Conservation (phyloP, 2,329 filamentous ascomycete genomes). For the Colletotrichum euphorbiae region DNA sequence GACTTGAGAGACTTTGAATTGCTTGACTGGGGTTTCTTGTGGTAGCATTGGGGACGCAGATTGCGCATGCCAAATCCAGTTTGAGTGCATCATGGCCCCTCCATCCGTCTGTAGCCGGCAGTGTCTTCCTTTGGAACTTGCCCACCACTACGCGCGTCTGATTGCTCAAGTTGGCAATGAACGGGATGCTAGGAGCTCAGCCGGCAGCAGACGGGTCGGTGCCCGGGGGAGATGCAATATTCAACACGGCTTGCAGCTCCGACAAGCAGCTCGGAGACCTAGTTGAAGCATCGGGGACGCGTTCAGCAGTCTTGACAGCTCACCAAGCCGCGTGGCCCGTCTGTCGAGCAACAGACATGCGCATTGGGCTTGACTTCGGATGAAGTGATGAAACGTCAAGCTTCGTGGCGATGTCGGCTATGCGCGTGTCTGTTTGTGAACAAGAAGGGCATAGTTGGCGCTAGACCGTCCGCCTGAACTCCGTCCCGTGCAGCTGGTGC, state of each 20-base stretch:
- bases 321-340: neutral
- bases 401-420: conserved; percentile 2
- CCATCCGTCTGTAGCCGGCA: neutral
- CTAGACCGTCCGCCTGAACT: conserved; percentile 23
- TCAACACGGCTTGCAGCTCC: neutral
- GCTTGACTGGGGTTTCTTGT: neutral
- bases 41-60: neutral
- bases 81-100: neutral
- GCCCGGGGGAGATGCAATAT: neutral
- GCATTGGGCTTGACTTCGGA: conserved; percentile 15
- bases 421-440: neutral
- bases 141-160: neutral
- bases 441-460: conserved; percentile 24
- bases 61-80: neutral
- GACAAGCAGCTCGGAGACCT: neutral
- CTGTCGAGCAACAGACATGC: neutral
- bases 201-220: neutral
- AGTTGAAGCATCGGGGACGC: neutral
- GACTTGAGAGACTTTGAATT: neutral
- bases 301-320: neutral
- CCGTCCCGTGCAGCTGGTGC: neutral
- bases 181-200: neutral
- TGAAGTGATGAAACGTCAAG: conserved; percentile 11
- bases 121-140: neutral
- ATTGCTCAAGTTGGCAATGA: neutral